Conservation (phyloP, 768 basidiomycete species). For the Symmetrospora coprosmae region DNA sequence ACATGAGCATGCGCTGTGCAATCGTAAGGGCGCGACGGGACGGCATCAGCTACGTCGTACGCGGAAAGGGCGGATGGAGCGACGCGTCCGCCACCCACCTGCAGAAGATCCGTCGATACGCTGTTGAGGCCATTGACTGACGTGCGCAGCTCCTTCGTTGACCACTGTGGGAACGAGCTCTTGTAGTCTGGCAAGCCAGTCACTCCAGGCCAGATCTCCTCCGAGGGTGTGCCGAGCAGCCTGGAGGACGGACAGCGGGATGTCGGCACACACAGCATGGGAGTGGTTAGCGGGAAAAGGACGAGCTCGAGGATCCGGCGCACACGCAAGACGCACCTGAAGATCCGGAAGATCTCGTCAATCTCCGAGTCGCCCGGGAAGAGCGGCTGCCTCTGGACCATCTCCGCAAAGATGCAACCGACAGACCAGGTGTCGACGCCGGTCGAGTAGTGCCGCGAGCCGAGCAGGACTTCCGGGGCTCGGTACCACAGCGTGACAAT, state of each 20-base stretch:
- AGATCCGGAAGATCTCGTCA: conserved; percentile 99
- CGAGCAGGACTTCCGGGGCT: conserved; percentile 89
- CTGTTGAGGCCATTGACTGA: conserved; percentile 24
- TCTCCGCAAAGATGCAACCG: conserved; percentile 93
- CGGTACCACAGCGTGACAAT: conserved; percentile 99
- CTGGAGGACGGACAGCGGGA: conserved; percentile 40
- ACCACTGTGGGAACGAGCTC: conserved; percentile 91
- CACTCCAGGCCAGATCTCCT: conserved; percentile 83
- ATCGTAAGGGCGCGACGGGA: background rate
- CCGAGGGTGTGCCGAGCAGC: conserved; percentile 83
- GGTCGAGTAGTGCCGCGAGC: conserved; percentile 89
- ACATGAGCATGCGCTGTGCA: conserved; percentile 22
- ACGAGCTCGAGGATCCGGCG: background rate
- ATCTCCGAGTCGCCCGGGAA: conserved; percentile 99
- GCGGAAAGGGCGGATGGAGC: background rate
- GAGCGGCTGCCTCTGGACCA: conserved; percentile 45
- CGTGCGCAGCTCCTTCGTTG: conserved; percentile 49
- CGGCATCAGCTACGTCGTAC: background rate
- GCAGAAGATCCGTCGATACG: conserved; percentile 27
- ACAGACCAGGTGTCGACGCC: conserved; percentile 99
- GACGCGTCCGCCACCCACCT: conserved; percentile 7
- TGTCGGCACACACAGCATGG: no score
- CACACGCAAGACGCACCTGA: conserved; percentile 50
- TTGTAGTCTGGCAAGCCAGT: conserved; percentile 84
- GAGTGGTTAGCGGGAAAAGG: no score